Evolutionary conservation across 768 basidiomycete species (phyloP).

Genomic region (Serendipita indica): DNA sequence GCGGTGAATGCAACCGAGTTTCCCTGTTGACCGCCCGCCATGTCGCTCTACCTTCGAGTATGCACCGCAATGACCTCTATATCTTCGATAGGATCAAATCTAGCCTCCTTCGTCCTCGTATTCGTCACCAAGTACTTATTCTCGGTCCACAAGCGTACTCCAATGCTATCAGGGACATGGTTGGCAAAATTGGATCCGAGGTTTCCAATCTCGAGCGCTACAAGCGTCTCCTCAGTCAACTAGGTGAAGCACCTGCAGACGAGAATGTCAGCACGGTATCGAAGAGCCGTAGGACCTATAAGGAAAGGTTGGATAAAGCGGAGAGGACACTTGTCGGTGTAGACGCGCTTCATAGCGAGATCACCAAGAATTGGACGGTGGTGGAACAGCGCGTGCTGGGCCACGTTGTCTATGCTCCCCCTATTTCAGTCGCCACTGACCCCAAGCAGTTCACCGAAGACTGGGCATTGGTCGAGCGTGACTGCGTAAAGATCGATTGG

Average conservation of each 20-base stretch:
- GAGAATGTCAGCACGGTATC: neutral
- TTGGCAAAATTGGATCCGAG: neutral
- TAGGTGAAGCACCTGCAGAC: neutral
- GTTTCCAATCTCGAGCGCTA: conserved; percentile 12
- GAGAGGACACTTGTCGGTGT: neutral
- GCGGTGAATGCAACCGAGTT: conserved; percentile 23
- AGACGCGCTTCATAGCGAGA: conserved; percentile 17
- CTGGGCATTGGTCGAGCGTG: conserved; percentile 20
- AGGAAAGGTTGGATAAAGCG: neutral
- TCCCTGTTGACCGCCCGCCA: conserved; percentile 24
- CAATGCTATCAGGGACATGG: conserved; percentile 17
- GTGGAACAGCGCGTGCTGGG: conserved; percentile 19
- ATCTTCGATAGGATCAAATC: conserved; percentile 11
- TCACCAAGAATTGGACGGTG: conserved; percentile 18
- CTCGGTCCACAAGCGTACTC: conserved; percentile 9
- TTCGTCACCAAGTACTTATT: conserved; percentile 12
- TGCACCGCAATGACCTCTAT: conserved; percentile 13
- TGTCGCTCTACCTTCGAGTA: conserved; percentile 20
- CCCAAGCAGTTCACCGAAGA: conserved; percentile 18
- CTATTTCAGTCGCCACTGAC: conserved; percentile 16
- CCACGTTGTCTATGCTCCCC: conserved; percentile 21
- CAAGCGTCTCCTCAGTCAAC: conserved; percentile 15
- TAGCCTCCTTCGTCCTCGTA: too few relatives aligned
- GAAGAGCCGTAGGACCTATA: neutral
- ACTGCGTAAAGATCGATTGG: conserved; percentile 20